These are phyloP conservation scores for Tieghemiomyces parasiticus DNA, from an alignment of 192 early-diverging fungal genomes.

Conservation along the genomic window DNA sequence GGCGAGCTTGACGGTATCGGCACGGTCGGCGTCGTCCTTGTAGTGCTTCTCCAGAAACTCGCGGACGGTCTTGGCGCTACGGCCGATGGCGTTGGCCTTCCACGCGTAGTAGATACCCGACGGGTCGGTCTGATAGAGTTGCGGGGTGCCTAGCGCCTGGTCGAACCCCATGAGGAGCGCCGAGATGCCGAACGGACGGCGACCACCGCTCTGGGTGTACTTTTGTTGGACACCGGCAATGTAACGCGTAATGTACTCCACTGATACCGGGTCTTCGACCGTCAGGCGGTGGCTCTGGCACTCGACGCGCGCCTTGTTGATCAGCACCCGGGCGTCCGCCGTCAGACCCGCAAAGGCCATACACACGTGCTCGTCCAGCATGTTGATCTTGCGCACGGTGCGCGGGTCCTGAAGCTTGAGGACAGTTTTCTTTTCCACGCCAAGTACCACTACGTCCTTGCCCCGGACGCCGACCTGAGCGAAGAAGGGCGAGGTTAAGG, in stretches of 20 bases:
- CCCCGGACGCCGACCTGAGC: conserved; percentile 89
- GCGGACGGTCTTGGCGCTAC: conserved; percentile 91
- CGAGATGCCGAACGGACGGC: conserved; percentile 96
- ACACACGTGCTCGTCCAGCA: conserved; percentile 94
- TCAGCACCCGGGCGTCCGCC: conserved; percentile 90
- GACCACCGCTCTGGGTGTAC: conserved; percentile 98
- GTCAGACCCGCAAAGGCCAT: conserved; percentile 91
- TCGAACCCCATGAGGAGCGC: conserved; percentile 94
- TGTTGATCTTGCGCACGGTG: conserved; percentile 90
- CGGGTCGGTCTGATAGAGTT: conserved; percentile 95
- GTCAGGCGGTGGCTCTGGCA: conserved; percentile 95
- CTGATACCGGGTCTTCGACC: conserved; percentile 91
- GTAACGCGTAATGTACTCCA: conserved; percentile 95
- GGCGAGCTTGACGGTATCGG: conserved; percentile 77
- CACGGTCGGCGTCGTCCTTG: conserved; percentile 62
- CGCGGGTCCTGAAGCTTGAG: conserved; percentile 94
- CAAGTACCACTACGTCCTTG: conserved; percentile 77
- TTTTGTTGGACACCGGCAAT: conserved; percentile 96
- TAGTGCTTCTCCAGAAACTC: conserved; percentile 99
- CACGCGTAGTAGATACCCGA: conserved; percentile 98
- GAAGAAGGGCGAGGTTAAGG: too few relatives aligned
- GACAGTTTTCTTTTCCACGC: conserved; percentile 92
- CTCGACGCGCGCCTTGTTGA: conserved; percentile 94
- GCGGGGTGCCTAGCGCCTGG: conserved; percentile 68
- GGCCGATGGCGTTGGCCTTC: conserved; percentile 97